Percentiles rank a stretch among this genome's conserved stretches.
These are phyloP conservation scores for Echria macrotheca DNA, from an alignment of 495 filamentous ascomycete species.

Conservation along the genomic window DNA sequence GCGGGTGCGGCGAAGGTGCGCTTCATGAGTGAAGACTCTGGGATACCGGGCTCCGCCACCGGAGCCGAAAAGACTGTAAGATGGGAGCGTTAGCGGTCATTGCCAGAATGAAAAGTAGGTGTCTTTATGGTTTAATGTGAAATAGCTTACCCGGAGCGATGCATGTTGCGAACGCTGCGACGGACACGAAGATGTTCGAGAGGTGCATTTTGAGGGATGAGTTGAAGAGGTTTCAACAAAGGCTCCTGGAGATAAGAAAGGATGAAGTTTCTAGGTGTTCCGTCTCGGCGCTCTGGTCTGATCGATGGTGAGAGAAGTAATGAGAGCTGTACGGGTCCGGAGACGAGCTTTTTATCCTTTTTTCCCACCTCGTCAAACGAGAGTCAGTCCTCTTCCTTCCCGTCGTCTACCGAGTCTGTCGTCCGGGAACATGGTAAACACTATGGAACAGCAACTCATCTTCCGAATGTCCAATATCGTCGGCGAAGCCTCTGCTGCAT, in stretches of 20 bases:
- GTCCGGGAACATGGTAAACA: background rate
- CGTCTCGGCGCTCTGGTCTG: background rate
- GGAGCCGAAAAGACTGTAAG: slow-evolving; percentile 2
- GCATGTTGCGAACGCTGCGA: slow-evolving; percentile 2
- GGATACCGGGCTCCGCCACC: background rate
- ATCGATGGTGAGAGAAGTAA: background rate
- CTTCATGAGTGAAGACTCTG: background rate
- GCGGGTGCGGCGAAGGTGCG: background rate
- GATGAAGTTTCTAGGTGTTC: background rate
- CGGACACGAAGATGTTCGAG: background rate
- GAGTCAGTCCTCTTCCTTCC: too few relatives aligned
- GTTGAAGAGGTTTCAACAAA: background rate
- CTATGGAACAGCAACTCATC: background rate
- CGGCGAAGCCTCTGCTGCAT: background rate
- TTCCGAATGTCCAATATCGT: background rate
- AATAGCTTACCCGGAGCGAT: slow-evolving; percentile 2
- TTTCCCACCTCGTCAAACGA: background rate
- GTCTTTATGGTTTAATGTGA: background rate
- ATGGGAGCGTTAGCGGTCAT: too few relatives aligned
- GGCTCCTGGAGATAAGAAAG: background rate
- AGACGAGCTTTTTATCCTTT: background rate
- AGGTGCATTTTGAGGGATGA: background rate
- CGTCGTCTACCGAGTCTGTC: too few relatives aligned
- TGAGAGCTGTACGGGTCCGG: background rate
- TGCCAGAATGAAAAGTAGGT: background rate